These are phyloP conservation scores for Sugiyamaella neomexicana DNA, from an alignment of 1,139 yeast genomes.

Conservation along the genomic window DNA sequence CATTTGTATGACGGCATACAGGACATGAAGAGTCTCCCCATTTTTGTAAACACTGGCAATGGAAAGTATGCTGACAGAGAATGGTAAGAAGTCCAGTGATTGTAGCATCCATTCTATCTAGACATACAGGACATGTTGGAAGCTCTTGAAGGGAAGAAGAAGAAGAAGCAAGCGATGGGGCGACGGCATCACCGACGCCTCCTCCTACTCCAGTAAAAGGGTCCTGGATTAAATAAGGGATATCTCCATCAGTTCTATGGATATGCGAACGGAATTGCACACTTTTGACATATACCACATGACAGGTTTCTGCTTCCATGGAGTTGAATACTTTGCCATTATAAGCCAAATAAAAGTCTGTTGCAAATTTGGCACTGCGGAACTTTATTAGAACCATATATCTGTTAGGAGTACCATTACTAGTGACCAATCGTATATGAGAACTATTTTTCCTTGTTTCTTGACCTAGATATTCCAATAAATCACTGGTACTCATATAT, in stretches of 20 bases:
- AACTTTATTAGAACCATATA: constrained; percentile 80
- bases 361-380: constrained; percentile 54
- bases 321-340: constrained; percentile 80
- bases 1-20: constrained; percentile 73
- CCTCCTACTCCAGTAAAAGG: constrained; percentile 54
- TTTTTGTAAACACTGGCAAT: constrained; percentile 81
- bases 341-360: constrained; percentile 60
- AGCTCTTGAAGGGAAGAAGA: constrained; percentile 49
- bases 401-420: constrained; percentile 63
- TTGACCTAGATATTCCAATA: constrained; percentile 77
- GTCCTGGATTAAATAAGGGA: constrained; percentile 72
- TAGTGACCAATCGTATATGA: constrained; percentile 68
- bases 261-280: constrained; percentile 45
- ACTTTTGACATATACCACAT: constrained; percentile 58
- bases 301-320: constrained; percentile 88
- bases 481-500: constrained; percentile 81
- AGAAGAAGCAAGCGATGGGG: no score
- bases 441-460: constrained; percentile 56
- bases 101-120: constrained; percentile 83
- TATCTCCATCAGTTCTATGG: constrained; percentile 19
- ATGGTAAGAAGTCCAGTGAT: constrained; percentile 83
- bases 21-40: constrained; percentile 95
- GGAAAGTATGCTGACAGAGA: constrained; percentile 92
- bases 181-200: not conserved
- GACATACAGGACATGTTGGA: constrained; percentile 92